Percentiles rank a stretch among this genome's conserved stretches.
phyloP scores from a whole-genome alignment of 306 rosid species.

The Nissolia schottii region DNA sequence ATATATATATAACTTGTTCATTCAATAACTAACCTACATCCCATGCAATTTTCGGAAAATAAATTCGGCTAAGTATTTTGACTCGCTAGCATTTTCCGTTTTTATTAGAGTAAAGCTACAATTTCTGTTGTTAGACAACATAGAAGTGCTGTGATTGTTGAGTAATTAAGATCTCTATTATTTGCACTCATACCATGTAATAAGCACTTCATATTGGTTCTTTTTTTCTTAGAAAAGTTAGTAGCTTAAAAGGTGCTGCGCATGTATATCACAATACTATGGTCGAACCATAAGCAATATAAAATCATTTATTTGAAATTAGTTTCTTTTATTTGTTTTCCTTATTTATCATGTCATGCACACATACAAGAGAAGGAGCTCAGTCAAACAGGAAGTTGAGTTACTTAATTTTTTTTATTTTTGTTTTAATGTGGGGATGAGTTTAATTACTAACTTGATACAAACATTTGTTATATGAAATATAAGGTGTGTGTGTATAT shows the following conservation, averaged over 20 bases:
- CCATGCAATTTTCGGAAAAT: too few relatives aligned
- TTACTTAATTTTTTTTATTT: too few relatives aligned
- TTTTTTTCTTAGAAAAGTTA: too few relatives aligned
- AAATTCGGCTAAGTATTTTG: too few relatives aligned
- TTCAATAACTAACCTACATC: too few relatives aligned
- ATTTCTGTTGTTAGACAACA: neutral
- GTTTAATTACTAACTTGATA: neutral
- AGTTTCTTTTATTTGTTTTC: neutral
- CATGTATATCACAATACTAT: neutral
- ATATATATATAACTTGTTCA: too few relatives aligned
- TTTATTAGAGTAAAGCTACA: too few relatives aligned
- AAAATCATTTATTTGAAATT: neutral
- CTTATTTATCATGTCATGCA: neutral
- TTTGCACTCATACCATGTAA: slow-evolving; percentile 15
- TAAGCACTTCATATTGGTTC: slow-evolving; percentile 2
- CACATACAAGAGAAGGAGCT: neutral
- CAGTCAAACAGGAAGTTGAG: neutral
- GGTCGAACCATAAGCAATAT: neutral
- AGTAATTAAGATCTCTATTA: slow-evolving; percentile 19
- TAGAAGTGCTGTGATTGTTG: neutral
- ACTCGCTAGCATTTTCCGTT: too few relatives aligned
- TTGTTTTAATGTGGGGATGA: too few relatives aligned
- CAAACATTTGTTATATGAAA: neutral
- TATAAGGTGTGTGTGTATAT: neutral
- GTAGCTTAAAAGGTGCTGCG: neutral